Conservation (phyloP, 2,329 filamentous ascomycete species). For the Colletotrichum acutatum region DNA sequence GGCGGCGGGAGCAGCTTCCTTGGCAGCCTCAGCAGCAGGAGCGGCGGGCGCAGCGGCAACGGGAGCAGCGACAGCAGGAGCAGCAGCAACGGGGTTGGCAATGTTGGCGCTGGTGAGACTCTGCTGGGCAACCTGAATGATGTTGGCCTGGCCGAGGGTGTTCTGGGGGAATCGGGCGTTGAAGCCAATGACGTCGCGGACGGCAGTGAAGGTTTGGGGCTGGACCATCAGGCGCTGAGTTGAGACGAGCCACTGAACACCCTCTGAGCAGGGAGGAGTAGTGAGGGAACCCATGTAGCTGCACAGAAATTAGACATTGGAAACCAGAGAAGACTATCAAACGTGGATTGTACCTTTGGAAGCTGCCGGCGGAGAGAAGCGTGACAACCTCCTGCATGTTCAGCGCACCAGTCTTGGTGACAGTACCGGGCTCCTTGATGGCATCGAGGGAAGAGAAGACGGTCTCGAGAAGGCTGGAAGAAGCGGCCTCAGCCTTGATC, state of each 20-base stretch:
- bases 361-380: constrained; percentile 47
- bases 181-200: constrained; percentile 57
- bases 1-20: neutral
- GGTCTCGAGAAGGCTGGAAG: constrained; percentile 57
- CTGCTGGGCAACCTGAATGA: constrained; percentile 42
- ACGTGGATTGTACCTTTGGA: constrained; percentile 48
- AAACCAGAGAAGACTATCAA: neutral
- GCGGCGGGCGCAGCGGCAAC: neutral
- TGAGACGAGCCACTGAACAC: constrained; percentile 60
- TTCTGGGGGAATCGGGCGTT: constrained; percentile 60
- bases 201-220: constrained; percentile 49
- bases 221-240: constrained; percentile 53
- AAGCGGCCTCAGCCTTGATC: constrained; percentile 47
- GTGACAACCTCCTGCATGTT: constrained; percentile 55
- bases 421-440: constrained; percentile 55
- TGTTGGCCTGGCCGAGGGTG: constrained; percentile 50
- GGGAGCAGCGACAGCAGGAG: constrained; percentile 7
- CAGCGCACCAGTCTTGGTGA: constrained; percentile 52
- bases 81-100: constrained; percentile 10
- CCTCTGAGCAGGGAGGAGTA: constrained; percentile 60
- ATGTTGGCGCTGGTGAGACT: constrained; percentile 16
- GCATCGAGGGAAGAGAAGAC: constrained; percentile 54
- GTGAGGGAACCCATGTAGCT: constrained; percentile 60
- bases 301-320: neutral
- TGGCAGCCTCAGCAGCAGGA: neutral